Evolutionary conservation across 1,139 yeast genomes (phyloP).

Genomic region (Pichia sp.): DNA sequence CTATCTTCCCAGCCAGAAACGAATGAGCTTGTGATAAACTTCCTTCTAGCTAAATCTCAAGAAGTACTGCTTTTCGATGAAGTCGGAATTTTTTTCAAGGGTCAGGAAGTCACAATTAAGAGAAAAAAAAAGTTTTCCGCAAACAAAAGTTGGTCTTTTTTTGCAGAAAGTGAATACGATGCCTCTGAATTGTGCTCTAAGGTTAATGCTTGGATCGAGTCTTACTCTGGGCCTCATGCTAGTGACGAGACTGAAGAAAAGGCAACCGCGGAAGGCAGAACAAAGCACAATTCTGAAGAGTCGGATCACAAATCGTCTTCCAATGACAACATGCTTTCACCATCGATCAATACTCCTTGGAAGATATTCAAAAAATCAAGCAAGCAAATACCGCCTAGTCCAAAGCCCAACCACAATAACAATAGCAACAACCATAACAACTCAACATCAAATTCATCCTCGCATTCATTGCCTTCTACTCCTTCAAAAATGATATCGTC

Average conservation of each 20-base stretch:
- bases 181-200: conserved; percentile 71
- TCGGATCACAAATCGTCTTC: conserved; percentile 1
- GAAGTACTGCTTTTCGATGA: conserved; percentile 25
- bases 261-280: not conserved
- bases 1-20: conserved; percentile 24
- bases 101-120: conserved; percentile 25
- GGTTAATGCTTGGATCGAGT: conserved; percentile 29
- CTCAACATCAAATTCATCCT: conserved; percentile 1
- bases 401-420: conserved; percentile 5
- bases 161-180: conserved; percentile 79
- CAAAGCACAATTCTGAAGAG: not conserved
- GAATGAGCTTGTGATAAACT: conserved; percentile 19
- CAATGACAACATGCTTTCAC: conserved; percentile 2
- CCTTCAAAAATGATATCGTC: conserved; percentile 13
- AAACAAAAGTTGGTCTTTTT: conserved; percentile 49
- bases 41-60: conserved; percentile 18
- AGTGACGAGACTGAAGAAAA: conserved; percentile 21
- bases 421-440: not conserved
- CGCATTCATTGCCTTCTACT: conserved; percentile 15
- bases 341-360: conserved; percentile 16
- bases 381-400: conserved; percentile 10
- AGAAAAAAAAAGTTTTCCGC: conserved; percentile 27
- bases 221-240: not conserved
- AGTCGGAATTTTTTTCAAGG: conserved; percentile 20
- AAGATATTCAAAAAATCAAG: conserved; percentile 15